Evolutionary conservation across 2,329 filamentous ascomycete genomes (phyloP).

Genomic region (Fusarium avenaceum): DNA sequence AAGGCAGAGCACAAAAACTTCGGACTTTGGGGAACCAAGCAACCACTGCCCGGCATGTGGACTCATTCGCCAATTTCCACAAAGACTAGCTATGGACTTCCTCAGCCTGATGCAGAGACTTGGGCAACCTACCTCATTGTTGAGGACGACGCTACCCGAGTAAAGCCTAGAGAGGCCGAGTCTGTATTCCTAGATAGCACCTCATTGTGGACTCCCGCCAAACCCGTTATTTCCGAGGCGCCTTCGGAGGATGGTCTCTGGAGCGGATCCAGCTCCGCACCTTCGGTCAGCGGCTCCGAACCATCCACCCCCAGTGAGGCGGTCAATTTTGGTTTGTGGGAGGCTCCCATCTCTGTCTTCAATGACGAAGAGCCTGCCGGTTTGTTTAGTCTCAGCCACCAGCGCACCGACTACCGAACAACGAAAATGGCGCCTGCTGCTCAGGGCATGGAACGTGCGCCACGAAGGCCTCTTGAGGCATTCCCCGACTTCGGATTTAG

Average conservation of each 20-base stretch:
- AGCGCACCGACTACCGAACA: slow-evolving; percentile 45
- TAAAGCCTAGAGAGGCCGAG: slow-evolving; percentile 45
- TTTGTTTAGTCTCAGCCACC: slow-evolving; percentile 47
- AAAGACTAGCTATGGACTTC: slow-evolving; percentile 48
- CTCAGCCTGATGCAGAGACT: slow-evolving; percentile 50
- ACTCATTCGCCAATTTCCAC: slow-evolving; percentile 29
- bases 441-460: slow-evolving; percentile 40
- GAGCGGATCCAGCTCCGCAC: slow-evolving; percentile 37
- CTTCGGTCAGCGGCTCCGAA: slow-evolving; percentile 31
- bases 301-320: slow-evolving; percentile 22
- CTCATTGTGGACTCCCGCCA: slow-evolving; percentile 42
- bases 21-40: slow-evolving; percentile 45
- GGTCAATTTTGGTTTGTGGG: slow-evolving; percentile 47
- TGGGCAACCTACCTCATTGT: slow-evolving; percentile 46
- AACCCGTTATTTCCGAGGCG: slow-evolving; percentile 30
- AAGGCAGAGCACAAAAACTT: slow-evolving; percentile 33
- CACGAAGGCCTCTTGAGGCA: slow-evolving; percentile 37
- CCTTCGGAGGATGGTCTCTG: slow-evolving; percentile 40
- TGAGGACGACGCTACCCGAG: slow-evolving; percentile 41
- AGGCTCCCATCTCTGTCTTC: slow-evolving; percentile 22
- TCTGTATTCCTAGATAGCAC: slow-evolving; percentile 41
- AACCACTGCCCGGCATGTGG: slow-evolving; percentile 46
- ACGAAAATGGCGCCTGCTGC: slow-evolving; percentile 44
- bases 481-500: slow-evolving; percentile 42
- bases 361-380: slow-evolving; percentile 42